Base-by-base conservation (phyloP, 495 filamentous ascomycete genomes). In the Wilcoxina mikolae region DNA sequence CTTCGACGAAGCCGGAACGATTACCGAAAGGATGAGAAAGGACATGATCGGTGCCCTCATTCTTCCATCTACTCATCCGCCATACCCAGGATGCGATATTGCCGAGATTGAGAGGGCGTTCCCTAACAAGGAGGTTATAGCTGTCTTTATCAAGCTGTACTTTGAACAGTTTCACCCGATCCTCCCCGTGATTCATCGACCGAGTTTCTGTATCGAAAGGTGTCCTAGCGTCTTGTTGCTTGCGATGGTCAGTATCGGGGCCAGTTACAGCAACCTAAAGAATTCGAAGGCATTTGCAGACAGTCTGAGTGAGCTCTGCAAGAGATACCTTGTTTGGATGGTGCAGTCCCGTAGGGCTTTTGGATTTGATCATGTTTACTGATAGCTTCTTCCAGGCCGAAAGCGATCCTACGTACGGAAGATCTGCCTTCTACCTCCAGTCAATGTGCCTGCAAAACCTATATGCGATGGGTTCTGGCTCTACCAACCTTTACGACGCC, bases 371-470 rank as follows among this genome's bases (percentile, higher is more conserved):
- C 17, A 22, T 41, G 29, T n/a, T 52, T 9, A 52, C 31, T 12
- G 9, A 12, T 3, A 22, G 15, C 31, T 26, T 11, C 22, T 49
- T 39, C 20, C 27, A 68, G 65, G 65, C 62, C 23, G 65, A 67
- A 50, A 60, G 46, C 28, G 58, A 68, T 25, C 53, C 58, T 2
- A 59, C 52, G 29, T 65, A 68, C 44, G 60, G 59, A 25, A 56
- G 60, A 26, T 62, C 65, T 4, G 59, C 66, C 26, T 68, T 62
- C 45, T 68, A 60, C 27, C 65, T 68, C 28, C 64, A 47, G 12
- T 67, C 65, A 9, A 56, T 65, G 41, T 68, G 65, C n/a, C 61
- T 68, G 3, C 65, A 68, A 54, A 67, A 61, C 35, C 50, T 65
- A 7, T 68, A 68, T 44, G 57, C 65, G 15, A 45, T 68, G 17